Evolutionary conservation across 441 rosid genomes (phyloP).

Genomic region (Hura crepitans): DNA sequence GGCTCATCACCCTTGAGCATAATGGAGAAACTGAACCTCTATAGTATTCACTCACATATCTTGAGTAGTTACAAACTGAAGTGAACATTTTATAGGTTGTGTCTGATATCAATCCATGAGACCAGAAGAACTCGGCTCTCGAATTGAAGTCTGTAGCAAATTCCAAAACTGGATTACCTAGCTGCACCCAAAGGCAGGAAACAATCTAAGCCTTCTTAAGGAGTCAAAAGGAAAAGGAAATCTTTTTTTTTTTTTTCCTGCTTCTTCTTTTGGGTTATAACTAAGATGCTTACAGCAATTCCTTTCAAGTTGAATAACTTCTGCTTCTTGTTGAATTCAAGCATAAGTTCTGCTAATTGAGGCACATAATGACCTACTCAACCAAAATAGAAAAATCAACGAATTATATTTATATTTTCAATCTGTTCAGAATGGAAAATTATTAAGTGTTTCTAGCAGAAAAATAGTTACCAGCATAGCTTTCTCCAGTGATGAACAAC

Average conservation of each 20-base stretch:
- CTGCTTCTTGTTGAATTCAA: slow-evolving; percentile 68
- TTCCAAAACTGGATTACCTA: slow-evolving; percentile 89
- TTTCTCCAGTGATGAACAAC: slow-evolving; percentile 88
- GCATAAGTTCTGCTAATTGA: slow-evolving; percentile 81
- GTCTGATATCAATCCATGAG: slow-evolving; percentile 88
- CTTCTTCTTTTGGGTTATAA: too few relatives aligned
- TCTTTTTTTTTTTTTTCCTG: neutral
- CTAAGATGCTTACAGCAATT: slow-evolving; percentile 64
- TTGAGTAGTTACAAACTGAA: slow-evolving; percentile 81
- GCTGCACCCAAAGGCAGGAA: slow-evolving; percentile 35
- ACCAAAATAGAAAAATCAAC: slow-evolving; percentile 8
- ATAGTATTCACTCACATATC: slow-evolving; percentile 80
- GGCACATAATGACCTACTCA: slow-evolving; percentile 85
- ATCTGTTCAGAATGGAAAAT: neutral
- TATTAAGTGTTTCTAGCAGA: slow-evolving; percentile 5
- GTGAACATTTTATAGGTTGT: slow-evolving; percentile 81
- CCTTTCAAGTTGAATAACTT: slow-evolving; percentile 82
- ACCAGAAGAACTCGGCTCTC: slow-evolving; percentile 94
- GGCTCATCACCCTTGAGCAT: slow-evolving; percentile 80
- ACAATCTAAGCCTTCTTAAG: neutral
- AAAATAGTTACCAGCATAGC: slow-evolving; percentile 76
- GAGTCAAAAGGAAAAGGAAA: neutral
- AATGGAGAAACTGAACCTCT: slow-evolving; percentile 69
- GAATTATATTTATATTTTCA: neutral
- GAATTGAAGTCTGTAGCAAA: slow-evolving; percentile 85